Percentiles rank a stretch among this genome's conserved stretches.
Conservation (phyloP, 208 protist species). For the Trypanosomatidae sp. region DNA sequence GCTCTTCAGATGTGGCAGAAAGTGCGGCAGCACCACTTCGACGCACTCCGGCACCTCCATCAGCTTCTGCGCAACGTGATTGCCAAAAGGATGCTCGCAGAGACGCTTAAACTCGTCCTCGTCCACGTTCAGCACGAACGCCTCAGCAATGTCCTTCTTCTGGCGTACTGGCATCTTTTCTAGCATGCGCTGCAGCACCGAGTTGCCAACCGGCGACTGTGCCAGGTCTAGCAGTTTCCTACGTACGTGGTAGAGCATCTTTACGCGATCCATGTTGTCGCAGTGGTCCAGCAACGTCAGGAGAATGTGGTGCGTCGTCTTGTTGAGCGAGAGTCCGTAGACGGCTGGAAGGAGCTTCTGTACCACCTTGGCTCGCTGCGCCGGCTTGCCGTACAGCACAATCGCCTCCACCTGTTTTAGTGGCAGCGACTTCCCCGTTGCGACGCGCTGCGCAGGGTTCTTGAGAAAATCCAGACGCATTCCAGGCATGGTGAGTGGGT, state of each 20-base stretch:
- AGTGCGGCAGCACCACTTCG: slow-evolving; percentile 53
- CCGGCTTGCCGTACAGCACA: slow-evolving; percentile 78
- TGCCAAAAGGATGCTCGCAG: slow-evolving; percentile 85
- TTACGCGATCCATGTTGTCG: slow-evolving; percentile 75
- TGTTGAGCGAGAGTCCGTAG: slow-evolving; percentile 77
- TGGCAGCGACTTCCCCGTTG: slow-evolving; percentile 78
- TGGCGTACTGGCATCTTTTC: slow-evolving; percentile 74
- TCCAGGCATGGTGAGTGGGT: slow-evolving; percentile 33
- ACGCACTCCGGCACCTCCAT: slow-evolving; percentile 68
- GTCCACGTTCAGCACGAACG: slow-evolving; percentile 79
- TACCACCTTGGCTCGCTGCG: slow-evolving; percentile 82
- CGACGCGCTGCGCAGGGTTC: slow-evolving; percentile 81
- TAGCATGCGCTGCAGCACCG: slow-evolving; percentile 78
- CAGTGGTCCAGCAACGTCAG: slow-evolving; percentile 70
- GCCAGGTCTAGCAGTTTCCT: slow-evolving; percentile 75
- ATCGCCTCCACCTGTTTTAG: slow-evolving; percentile 89
- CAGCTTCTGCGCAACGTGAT: slow-evolving; percentile 86
- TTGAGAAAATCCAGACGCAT: slow-evolving; percentile 89
- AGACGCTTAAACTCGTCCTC: slow-evolving; percentile 70
- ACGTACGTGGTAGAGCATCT: slow-evolving; percentile 82
- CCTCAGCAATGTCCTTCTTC: slow-evolving; percentile 81
- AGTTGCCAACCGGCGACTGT: slow-evolving; percentile 75
- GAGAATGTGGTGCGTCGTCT: slow-evolving; percentile 77
- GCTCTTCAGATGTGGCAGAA: slow-evolving; percentile 38
- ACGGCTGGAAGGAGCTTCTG: slow-evolving; percentile 71